Percentiles rank a stretch among this genome's conserved stretches.
These are phyloP conservation scores for Xylaria sp. DNA, from an alignment of 2,329 filamentous ascomycete genomes.

Conservation along the genomic window DNA sequence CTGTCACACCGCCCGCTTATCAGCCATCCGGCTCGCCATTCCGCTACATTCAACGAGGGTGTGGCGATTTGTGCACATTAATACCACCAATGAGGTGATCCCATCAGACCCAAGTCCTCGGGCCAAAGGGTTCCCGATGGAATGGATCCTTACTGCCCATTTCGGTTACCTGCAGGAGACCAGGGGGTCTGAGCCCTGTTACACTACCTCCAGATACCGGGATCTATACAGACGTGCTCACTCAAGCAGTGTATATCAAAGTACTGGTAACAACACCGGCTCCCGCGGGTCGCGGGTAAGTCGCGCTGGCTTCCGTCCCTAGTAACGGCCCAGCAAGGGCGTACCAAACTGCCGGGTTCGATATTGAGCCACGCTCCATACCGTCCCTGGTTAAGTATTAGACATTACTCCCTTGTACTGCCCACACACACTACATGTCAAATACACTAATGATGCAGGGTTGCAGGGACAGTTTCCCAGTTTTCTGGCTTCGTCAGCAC, in stretches of 20 bases:
- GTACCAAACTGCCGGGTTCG: slow-evolving; percentile 8
- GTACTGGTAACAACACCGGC: too few relatives aligned
- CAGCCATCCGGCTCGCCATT: slow-evolving; percentile 3
- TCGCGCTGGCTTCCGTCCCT: not conserved
- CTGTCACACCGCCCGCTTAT: not conserved
- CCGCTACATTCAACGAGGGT: not conserved
- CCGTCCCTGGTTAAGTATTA: too few relatives aligned
- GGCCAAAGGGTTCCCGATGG: not conserved
- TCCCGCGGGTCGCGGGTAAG: not conserved
- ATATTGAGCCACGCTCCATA: too few relatives aligned
- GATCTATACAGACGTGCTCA: too few relatives aligned
- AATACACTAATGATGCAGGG: not conserved
- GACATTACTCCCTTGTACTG: too few relatives aligned
- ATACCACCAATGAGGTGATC: not conserved
- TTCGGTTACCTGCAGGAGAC: slow-evolving; percentile 6
- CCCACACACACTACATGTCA: slow-evolving; percentile 7
- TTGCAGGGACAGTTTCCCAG: not conserved
- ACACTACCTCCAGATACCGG: too few relatives aligned
- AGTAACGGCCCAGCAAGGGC: slow-evolving; percentile 6
- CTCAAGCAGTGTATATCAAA: too few relatives aligned
- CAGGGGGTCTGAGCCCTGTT: too few relatives aligned
- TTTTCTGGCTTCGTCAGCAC: not conserved
- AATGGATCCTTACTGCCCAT: not conserved
- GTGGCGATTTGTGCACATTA: not conserved
- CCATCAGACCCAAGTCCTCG: slow-evolving; percentile 6